A percentile compares a stretch with the other conserved stretches of the same genome.
phyloP scores from a whole-genome alignment of 352 stramenopile species.

The Phytophthora aleatoria region DNA sequence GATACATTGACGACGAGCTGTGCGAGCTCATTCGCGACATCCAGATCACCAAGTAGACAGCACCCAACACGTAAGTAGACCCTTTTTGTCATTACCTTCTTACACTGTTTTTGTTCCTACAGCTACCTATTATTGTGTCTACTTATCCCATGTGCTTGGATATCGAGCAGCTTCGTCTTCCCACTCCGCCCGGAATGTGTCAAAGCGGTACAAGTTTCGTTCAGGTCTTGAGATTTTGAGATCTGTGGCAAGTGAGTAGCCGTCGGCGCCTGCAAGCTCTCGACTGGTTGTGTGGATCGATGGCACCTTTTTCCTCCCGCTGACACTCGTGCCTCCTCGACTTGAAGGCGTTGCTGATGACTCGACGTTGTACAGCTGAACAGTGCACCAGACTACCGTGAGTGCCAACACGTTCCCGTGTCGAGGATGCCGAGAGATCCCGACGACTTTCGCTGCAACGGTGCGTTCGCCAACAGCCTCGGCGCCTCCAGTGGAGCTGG shows the following conservation, averaged over 20 bases:
- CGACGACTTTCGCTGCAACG: slow-evolving; percentile 67
- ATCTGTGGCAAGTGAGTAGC: slow-evolving; percentile 46
- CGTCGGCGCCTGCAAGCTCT: slow-evolving; percentile 30
- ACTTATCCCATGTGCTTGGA: slow-evolving; percentile 59
- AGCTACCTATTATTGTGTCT: slow-evolving; percentile 7
- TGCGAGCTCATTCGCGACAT: slow-evolving; percentile 62
- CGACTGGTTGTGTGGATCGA: slow-evolving; percentile 29
- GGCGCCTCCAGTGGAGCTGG: slow-evolving; percentile 36
- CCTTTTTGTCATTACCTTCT: slow-evolving; percentile 11
- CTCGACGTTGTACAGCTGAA: slow-evolving; percentile 73
- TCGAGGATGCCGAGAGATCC: slow-evolving; percentile 50
- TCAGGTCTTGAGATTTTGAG: slow-evolving; percentile 75
- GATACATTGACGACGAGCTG: slow-evolving; percentile 54
- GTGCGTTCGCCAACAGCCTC: slow-evolving; percentile 74
- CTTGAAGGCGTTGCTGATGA: slow-evolving; percentile 24
- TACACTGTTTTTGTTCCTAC: background rate
- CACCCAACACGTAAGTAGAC: slow-evolving; percentile 28
- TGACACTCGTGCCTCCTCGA: slow-evolving; percentile 24
- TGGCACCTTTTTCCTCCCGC: slow-evolving; percentile 30
- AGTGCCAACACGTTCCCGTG: slow-evolving; percentile 63
- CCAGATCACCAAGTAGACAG: slow-evolving; percentile 42
- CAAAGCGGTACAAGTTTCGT: slow-evolving; percentile 70
- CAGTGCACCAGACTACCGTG: slow-evolving; percentile 76
- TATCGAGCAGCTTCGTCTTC: slow-evolving; percentile 70
- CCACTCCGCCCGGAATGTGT: slow-evolving; percentile 77